A percentile compares a stretch with the other conserved stretches of the same genome.
phyloP scores from a whole-genome alignment of 1,284 basidiomycete genomes.

The Marasmius fiardii region DNA sequence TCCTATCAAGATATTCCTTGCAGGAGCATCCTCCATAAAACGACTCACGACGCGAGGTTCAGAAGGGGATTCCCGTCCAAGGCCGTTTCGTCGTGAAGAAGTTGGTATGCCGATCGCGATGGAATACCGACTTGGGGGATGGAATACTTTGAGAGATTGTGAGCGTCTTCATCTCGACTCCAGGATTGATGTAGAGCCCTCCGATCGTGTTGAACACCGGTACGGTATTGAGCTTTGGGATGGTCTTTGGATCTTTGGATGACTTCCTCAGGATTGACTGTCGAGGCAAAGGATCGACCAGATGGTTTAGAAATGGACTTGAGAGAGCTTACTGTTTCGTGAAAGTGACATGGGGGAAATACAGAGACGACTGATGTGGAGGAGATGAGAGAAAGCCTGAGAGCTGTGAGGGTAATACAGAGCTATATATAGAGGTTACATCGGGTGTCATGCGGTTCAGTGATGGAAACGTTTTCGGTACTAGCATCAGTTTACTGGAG shows the following conservation, averaged over 20 bases:
- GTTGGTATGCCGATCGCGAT: slow-evolving; percentile 46
- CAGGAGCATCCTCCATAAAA: neutral
- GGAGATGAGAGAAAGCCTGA: too few relatives aligned
- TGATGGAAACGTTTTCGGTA: too few relatives aligned
- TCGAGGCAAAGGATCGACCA: neutral
- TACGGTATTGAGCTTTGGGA: slow-evolving; percentile 29
- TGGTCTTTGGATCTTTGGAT: slow-evolving; percentile 36
- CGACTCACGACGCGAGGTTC: slow-evolving; percentile 54
- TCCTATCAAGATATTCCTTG: too few relatives aligned
- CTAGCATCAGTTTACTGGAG: too few relatives aligned
- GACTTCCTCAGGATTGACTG: slow-evolving; percentile 27
- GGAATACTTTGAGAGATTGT: slow-evolving; percentile 34
- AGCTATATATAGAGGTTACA: neutral
- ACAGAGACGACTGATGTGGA: neutral
- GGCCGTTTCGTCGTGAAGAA: slow-evolving; percentile 59
- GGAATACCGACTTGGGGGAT: slow-evolving; percentile 36
- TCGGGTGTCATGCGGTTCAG: too few relatives aligned
- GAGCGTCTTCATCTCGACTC: slow-evolving; percentile 38
- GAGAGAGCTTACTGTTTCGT: neutral
- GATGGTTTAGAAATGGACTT: too few relatives aligned
- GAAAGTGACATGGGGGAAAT: slow-evolving; percentile 4
- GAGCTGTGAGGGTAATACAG: neutral
- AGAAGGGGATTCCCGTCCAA: slow-evolving; percentile 66
- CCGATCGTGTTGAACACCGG: slow-evolving; percentile 19
- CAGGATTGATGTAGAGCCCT: slow-evolving; percentile 31